A percentile compares a stretch with the other conserved stretches of the same genome.
Conservation (phyloP, 176 grass and related monocot species). For the Rhynchospora breviuscula region DNA sequence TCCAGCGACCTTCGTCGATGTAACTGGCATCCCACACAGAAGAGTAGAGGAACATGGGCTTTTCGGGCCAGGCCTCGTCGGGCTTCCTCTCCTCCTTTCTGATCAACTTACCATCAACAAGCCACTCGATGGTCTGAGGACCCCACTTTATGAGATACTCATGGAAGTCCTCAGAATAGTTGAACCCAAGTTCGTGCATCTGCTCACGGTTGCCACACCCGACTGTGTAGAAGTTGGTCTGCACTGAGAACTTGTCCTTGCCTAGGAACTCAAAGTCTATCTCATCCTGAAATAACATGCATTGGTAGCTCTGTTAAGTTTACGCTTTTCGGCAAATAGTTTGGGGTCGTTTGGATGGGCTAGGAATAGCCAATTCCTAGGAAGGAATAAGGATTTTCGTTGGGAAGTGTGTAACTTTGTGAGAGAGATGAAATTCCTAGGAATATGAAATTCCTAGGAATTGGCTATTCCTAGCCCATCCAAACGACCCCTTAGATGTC, state of each 20-base stretch:
- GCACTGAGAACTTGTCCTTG: constrained; percentile 46
- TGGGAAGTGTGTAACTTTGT: too few species aligned
- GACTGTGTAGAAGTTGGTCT: constrained; percentile 61
- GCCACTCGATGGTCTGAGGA: constrained; percentile 47
- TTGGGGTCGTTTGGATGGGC: too few species aligned
- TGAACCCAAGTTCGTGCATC: constrained; percentile 47
- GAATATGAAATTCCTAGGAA: too few species aligned
- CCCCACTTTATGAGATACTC: constrained; percentile 61
- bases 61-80: constrained; percentile 48
- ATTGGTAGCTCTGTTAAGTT: background rate
- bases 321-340: background rate
- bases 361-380: too few species aligned
- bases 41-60: constrained; percentile 77
- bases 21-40: constrained; percentile 67
- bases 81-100: constrained; percentile 38
- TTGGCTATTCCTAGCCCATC: too few species aligned
- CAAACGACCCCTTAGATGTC: too few species aligned
- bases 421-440: too few species aligned
- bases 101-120: constrained; percentile 49
- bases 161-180: constrained; percentile 53
- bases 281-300: constrained; percentile 43
- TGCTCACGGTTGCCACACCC: constrained; percentile 43
- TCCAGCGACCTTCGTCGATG: constrained; percentile 47
- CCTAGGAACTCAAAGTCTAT: constrained; percentile 83
- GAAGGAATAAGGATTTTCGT: too few species aligned